Evolutionary conservation across 1,139 yeast species (phyloP).

Genomic region (Yamadazyma conglobata): DNA sequence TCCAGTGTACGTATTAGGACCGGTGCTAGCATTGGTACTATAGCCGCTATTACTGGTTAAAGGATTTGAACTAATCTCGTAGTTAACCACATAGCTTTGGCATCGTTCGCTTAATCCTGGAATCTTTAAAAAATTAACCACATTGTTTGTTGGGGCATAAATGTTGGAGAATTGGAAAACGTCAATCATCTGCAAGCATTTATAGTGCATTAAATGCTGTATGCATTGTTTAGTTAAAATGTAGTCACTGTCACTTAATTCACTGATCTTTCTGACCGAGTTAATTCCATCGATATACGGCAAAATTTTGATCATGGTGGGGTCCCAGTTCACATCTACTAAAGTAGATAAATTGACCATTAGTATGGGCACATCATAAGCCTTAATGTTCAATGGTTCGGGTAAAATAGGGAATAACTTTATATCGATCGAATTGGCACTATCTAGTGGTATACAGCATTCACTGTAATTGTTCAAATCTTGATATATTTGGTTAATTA

Average conservation of each 20-base stretch:
- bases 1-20: conserved; percentile 2
- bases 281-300: conserved; percentile 89
- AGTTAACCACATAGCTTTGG: conserved; percentile 67
- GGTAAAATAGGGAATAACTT: conserved; percentile 85
- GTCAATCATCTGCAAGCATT: conserved; percentile 78
- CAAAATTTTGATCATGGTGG: conserved; percentile 84
- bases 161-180: conserved; percentile 85
- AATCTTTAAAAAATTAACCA: conserved; percentile 63
- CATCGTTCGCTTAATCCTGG: conserved; percentile 76
- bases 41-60: conserved; percentile 1
- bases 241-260: conserved; percentile 78
- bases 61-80: conserved; percentile 10
- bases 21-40: conserved; percentile 4
- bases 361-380: conserved; percentile 84
- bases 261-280: conserved; percentile 73
- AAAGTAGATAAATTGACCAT: conserved; percentile 68
- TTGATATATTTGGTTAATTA: conserved; percentile 85
- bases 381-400: conserved; percentile 72
- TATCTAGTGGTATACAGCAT: conserved; percentile 90
- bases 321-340: conserved; percentile 94
- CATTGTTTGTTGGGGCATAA: conserved; percentile 83
- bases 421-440: conserved; percentile 86
- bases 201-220: conserved; percentile 86
- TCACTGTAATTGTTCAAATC: conserved; percentile 94
- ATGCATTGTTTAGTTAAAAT: conserved; percentile 79